Percentiles rank a stretch among this genome's conserved stretches.
Conservation (phyloP, 139 green algal species). For the Chlorokybus atmophyticus region DNA sequence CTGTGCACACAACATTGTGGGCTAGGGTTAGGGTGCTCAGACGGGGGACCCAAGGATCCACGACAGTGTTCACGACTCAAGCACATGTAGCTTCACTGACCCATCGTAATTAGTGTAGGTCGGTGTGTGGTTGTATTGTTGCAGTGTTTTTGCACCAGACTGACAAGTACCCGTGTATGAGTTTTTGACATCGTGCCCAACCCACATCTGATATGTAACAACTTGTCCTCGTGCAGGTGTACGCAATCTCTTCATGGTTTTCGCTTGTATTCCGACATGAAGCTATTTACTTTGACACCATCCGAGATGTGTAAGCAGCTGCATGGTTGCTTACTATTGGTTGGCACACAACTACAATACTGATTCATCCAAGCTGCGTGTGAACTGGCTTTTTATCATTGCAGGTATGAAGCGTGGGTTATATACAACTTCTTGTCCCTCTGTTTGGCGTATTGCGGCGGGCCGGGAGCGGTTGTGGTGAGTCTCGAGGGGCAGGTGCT, state of each 20-base stretch:
- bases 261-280: constrained; percentile 51
- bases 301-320: constrained; percentile 56
- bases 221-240: constrained; percentile 29
- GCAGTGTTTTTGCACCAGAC: no score
- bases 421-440: constrained; percentile 95
- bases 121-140: no score
- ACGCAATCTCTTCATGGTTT: constrained; percentile 61
- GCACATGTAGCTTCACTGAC: no score
- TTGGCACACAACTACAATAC: neutral
- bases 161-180: no score
- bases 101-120: no score
- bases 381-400: neutral
- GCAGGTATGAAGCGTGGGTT: constrained; percentile 70
- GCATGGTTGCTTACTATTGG: no score
- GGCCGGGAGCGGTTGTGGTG: constrained; percentile 75
- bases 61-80: no score
- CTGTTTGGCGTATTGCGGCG: constrained; percentile 88
- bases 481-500: constrained; percentile 69
- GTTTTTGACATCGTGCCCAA: no score
- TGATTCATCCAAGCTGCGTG: neutral
- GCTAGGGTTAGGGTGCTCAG: no score
- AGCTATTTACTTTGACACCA: constrained; percentile 78
- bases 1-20: no score
- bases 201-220: no score
- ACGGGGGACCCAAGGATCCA: no score